phyloP scores from a whole-genome alignment of 495 filamentous ascomycete genomes.

The Staphylotrichum longicolle region DNA sequence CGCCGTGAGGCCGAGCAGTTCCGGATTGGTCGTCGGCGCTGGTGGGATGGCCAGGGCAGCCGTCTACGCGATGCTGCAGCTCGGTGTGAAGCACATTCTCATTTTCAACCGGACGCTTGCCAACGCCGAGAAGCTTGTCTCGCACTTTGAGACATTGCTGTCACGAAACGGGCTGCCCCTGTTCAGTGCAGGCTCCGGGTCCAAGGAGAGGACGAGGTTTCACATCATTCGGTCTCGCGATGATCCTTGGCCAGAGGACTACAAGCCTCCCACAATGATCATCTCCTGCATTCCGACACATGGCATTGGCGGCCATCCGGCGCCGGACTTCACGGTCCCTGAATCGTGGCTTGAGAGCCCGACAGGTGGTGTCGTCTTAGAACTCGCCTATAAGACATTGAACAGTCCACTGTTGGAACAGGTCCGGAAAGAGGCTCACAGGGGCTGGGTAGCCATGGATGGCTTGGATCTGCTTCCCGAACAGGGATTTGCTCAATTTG shows the following conservation, averaged over 20 bases:
- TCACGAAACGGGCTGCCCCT: constrained; percentile 34
- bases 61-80: constrained; percentile 70
- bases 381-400: constrained; percentile 68
- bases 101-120: constrained; percentile 63
- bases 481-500: constrained; percentile 75
- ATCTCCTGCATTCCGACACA: constrained; percentile 69
- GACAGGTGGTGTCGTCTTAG: constrained; percentile 69
- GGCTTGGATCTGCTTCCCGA: constrained; percentile 72
- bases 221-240: constrained; percentile 55
- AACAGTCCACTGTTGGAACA: constrained; percentile 65
- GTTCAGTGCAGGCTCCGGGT: constrained; percentile 48
- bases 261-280: constrained; percentile 62
- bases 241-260: constrained; percentile 61
- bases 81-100: constrained; percentile 71
- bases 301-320: constrained; percentile 54
- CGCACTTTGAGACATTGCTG: constrained; percentile 56
- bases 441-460: constrained; percentile 68
- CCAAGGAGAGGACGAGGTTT: constrained; percentile 51
- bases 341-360: constrained; percentile 63
- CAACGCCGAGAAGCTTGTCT: constrained; percentile 61
- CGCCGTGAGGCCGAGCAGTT: constrained; percentile 61
- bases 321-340: constrained; percentile 68
- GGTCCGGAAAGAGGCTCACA: constrained; percentile 57
- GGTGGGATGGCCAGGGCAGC: constrained; percentile 75
- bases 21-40: constrained; percentile 67